Evolutionary conservation across 208 protist species (phyloP).

Genomic region (Naegleria gruberi): DNA sequence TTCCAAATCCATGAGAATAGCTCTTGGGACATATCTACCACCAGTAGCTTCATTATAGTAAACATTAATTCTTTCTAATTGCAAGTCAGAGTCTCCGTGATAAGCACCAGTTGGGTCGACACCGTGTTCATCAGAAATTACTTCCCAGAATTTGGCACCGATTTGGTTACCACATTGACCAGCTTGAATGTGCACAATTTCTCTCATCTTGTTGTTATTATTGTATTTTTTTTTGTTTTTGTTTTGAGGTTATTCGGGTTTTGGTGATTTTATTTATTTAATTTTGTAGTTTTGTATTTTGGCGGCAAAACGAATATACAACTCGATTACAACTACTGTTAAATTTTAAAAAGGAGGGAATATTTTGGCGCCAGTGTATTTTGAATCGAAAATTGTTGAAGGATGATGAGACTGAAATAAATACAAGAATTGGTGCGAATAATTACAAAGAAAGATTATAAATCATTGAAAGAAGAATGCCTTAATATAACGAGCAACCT

Average conservation of each 20-base stretch:
- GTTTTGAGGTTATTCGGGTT: neutral
- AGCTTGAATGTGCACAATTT: conserved; percentile 88
- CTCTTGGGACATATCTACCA: conserved; percentile 30
- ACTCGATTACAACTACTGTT: no score
- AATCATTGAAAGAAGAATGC: no score
- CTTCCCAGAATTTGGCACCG: conserved; percentile 47
- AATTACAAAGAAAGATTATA: no score
- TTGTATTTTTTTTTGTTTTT: neutral
- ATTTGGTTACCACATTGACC: conserved; percentile 95
- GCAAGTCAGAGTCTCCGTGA: conserved; percentile 76
- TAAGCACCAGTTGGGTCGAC: conserved; percentile 87
- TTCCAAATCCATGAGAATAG: conserved; percentile 52
- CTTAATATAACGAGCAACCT: no score
- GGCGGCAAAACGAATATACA: no score
- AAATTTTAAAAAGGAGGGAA: no score
- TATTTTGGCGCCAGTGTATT: no score
- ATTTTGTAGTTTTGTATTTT: no score
- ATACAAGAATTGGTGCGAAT: no score
- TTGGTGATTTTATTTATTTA: no score
- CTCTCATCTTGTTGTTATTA: conserved; percentile 58
- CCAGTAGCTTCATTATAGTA: conserved; percentile 89
- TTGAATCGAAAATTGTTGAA: no score
- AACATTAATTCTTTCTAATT: conserved; percentile 94
- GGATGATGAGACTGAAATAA: no score
- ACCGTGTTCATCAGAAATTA: conserved; percentile 34